Evolutionary conservation across 2,329 filamentous ascomycete species (phyloP).

Genomic region (Alternaria ventricosa): DNA sequence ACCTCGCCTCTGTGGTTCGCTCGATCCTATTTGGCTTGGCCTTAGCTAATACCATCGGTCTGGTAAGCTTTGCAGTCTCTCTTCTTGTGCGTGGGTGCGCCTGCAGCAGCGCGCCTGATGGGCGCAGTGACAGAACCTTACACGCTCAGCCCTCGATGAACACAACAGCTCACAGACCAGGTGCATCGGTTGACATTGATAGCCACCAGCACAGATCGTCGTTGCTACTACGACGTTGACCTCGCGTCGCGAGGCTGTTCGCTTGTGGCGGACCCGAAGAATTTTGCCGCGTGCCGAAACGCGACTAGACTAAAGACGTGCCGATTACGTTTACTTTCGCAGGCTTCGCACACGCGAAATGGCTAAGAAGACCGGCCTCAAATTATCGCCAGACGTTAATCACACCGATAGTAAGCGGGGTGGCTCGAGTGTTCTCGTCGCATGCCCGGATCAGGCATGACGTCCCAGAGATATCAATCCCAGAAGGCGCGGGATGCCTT

Average conservation of each 20-base stretch:
- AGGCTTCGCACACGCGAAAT: conserved; percentile 7
- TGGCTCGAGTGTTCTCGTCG: not conserved
- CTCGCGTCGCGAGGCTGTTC: not conserved
- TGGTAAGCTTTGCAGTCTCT: not conserved
- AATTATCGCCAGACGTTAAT: not conserved
- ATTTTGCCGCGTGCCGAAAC: conserved; percentile 11
- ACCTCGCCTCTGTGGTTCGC: conserved; percentile 13
- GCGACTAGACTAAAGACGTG: conserved; percentile 8
- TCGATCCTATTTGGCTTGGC: not conserved
- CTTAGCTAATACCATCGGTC: not conserved
- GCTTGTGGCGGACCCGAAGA: conserved; percentile 1
- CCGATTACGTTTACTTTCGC: conserved; percentile 16
- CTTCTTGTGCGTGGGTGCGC: not conserved
- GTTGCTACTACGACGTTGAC: not conserved
- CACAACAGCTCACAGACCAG: not conserved
- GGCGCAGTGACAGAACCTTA: not conserved
- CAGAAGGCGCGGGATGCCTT: not conserved
- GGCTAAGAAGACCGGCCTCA: conserved; percentile 3
- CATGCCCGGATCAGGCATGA: conserved; percentile 1
- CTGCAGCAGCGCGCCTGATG: not conserved
- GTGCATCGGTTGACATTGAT: not conserved
- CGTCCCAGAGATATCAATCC: conserved; percentile 1
- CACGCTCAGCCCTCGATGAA: not conserved
- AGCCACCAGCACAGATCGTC: not conserved
- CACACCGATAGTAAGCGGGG: conserved; percentile 12